Evolutionary conservation across 129 eudicot genomes (phyloP).

Genomic region (Smallanthus sonchifolius): DNA sequence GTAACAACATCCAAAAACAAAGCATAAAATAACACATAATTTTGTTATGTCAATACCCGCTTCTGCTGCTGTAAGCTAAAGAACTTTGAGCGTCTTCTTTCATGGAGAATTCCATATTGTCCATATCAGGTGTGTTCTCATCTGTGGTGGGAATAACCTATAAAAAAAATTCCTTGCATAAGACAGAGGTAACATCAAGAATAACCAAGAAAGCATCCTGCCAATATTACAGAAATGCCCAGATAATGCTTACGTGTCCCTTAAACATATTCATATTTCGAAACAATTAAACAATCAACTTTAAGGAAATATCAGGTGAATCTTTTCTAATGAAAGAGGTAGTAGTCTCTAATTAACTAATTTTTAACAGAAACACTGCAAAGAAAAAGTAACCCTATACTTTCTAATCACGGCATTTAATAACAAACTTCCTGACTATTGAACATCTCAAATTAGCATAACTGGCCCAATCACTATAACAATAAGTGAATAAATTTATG

Average conservation of each 20-base stretch:
- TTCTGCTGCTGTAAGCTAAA: slow-evolving; percentile 27
- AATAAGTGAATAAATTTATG: not conserved
- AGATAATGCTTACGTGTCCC: not conserved
- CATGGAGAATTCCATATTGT: slow-evolving; percentile 39
- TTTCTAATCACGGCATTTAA: not conserved
- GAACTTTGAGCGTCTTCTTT: slow-evolving; percentile 59
- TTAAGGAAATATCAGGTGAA: not conserved
- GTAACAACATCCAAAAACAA: not conserved
- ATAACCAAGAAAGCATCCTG: slow-evolving; percentile 22
- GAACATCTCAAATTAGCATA: not conserved
- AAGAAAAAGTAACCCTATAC: not conserved
- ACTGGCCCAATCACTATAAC: not conserved
- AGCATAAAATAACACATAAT: slow-evolving; percentile 7
- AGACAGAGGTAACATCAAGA: slow-evolving; percentile 29
- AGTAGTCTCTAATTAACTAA: not conserved
- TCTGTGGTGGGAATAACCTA: slow-evolving; percentile 51
- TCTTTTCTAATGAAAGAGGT: not conserved
- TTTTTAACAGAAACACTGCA: not conserved
- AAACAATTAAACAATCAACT: not conserved
- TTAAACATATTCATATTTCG: not conserved
- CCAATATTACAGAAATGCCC: not conserved
- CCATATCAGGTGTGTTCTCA: slow-evolving; percentile 39
- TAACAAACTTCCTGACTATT: not conserved
- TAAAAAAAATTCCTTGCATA: slow-evolving; percentile 33
- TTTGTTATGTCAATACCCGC: slow-evolving; percentile 34